These are phyloP conservation scores for Claviceps cyperi DNA, from an alignment of 2,329 filamentous ascomycete species.

Conservation along the genomic window DNA sequence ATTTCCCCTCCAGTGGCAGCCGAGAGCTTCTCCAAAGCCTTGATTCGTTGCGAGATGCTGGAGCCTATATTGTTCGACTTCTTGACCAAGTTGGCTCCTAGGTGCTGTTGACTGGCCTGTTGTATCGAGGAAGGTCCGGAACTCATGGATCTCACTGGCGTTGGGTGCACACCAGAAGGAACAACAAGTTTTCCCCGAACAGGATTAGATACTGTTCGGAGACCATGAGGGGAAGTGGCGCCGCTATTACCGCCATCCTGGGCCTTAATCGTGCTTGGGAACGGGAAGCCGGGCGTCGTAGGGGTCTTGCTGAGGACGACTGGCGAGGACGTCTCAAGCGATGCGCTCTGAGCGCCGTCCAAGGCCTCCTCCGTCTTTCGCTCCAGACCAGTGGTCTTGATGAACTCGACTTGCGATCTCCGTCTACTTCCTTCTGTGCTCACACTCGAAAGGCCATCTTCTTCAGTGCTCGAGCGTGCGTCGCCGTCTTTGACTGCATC, in stretches of 20 bases:
- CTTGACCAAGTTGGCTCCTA: conserved; percentile 32
- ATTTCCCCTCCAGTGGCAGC: conserved; percentile 18
- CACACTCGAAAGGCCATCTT: conserved; percentile 14
- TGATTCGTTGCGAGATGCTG: conserved; percentile 87
- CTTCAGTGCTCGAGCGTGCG: conserved; percentile 4
- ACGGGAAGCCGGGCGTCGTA: conserved; percentile 47
- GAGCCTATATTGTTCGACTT: conserved; percentile 67
- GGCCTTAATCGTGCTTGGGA: conserved; percentile 8
- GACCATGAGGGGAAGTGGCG: conserved; percentile 13
- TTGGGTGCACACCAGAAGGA: conserved; percentile 31
- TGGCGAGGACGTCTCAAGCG: conserved; percentile 68
- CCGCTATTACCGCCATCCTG: neutral
- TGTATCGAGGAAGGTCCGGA: conserved; percentile 42
- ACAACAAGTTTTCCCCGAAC: conserved; percentile 29
- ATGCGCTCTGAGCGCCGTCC: conserved; percentile 73
- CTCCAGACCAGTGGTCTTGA: conserved; percentile 30
- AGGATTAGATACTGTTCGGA: conserved; percentile 34
- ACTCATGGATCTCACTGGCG: conserved; percentile 38
- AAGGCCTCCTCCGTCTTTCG: conserved; percentile 54
- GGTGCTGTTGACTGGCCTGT: conserved; percentile 35
- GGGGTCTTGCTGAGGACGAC: conserved; percentile 72
- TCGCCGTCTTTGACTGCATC: neutral
- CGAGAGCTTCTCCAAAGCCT: conserved; percentile 72
- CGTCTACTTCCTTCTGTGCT: conserved; percentile 19
- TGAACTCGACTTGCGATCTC: conserved; percentile 34